A percentile compares a stretch with the other conserved stretches of the same genome.
phyloP scores from a whole-genome alignment of 441 rosid genomes.

The Populus trichocarpa region DNA sequence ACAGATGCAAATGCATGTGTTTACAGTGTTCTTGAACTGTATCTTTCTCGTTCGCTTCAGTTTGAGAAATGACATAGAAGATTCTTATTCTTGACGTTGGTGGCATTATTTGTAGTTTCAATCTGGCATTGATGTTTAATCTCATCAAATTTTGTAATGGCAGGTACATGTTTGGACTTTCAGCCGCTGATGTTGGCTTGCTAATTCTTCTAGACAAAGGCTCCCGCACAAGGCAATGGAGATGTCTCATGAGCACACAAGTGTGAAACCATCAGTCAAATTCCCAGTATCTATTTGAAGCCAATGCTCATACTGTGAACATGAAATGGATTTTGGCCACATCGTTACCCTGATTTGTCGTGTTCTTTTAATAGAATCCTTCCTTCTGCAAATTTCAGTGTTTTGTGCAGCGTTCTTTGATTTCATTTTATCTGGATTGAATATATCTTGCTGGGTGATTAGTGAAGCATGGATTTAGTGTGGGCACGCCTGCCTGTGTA shows the following conservation, averaged over 20 bases:
- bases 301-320: conserved; percentile 24
- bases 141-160: conserved; percentile 14
- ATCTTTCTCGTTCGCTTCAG: neutral
- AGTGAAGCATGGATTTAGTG: conserved; percentile 22
- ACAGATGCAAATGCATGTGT: neutral
- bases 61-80: neutral
- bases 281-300: conserved; percentile 18
- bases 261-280: conserved; percentile 36
- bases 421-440: conserved; percentile 27
- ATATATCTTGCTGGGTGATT: conserved; percentile 27
- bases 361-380: conserved; percentile 25
- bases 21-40: neutral
- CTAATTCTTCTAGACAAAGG: conserved; percentile 73
- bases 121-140: conserved; percentile 5
- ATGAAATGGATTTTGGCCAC: conserved; percentile 20
- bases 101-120: neutral
- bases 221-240: conserved; percentile 66
- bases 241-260: conserved; percentile 79
- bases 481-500: conserved; percentile 26
- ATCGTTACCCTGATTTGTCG: conserved; percentile 21
- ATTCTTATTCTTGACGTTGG: neutral
- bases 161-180: conserved; percentile 64
- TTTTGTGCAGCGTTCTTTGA: conserved; percentile 36
- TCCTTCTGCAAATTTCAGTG: conserved; percentile 29
- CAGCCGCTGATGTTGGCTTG: conserved; percentile 66